Percentiles rank a stretch among this genome's conserved stretches.
Conservation (phyloP, 306 rosid genomes). For the Prunus mongolica region DNA sequence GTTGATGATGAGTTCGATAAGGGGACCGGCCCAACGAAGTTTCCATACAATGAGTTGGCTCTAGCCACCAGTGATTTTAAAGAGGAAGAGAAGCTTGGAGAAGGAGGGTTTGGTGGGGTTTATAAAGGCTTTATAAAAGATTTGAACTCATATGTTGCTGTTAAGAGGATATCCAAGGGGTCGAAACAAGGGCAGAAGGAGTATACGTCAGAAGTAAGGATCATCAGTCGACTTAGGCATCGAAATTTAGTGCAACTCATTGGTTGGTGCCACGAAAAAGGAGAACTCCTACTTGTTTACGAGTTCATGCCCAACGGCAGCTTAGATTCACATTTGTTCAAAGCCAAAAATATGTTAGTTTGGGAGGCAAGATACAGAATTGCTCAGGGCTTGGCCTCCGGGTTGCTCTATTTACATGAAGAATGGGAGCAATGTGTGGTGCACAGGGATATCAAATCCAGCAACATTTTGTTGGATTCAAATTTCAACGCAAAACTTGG, state of each 20-base stretch:
- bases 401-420: not conserved
- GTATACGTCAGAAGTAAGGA: not conserved
- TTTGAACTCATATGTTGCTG: not conserved
- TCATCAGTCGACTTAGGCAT: conserved; percentile 7
- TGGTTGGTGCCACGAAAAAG: conserved; percentile 10
- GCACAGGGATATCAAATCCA: conserved; percentile 6
- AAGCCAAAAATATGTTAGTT: not conserved
- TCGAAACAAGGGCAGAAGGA: conserved; percentile 8
- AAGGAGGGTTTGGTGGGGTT: conserved; percentile 4
- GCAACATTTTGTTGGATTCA: not conserved
- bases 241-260: conserved; percentile 8
- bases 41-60: not conserved
- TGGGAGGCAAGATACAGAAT: conserved; percentile 8
- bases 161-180: not conserved
- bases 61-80: not conserved
- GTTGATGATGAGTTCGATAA: no score
- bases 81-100: not conserved
- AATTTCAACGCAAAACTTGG: conserved; percentile 1
- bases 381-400: not conserved
- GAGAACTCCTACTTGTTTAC: conserved; percentile 1
- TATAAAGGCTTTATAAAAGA: not conserved
- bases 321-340: not conserved
- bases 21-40: not conserved
- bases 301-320: not conserved
- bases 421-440: conserved; percentile 8